Base-by-base conservation (phyloP, 139 green algal species). In the Chlamydomonas asymmetrica region DNA sequence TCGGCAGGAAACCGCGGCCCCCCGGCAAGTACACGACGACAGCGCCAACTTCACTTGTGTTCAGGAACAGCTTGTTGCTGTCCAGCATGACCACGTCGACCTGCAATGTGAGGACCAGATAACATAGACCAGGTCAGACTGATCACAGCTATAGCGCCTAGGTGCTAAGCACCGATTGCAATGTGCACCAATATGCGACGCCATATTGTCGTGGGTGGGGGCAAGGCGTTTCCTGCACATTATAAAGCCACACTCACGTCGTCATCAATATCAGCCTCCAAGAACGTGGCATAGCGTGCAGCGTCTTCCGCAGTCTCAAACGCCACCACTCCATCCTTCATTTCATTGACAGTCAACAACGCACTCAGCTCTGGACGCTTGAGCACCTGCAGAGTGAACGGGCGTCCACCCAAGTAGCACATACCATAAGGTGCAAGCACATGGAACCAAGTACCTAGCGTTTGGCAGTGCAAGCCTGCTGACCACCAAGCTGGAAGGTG, bases 261-360 rank as follows among this genome's bases (percentile, higher is more conserved):
- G 27, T 29, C 54, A 45, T 70, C 49, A 25, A 37, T 32, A 0
- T 89, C 84, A 7, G 82, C 81, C 72, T 92, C 88, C 66, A 93
- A 49, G 57, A 76, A 63, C 43, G 79, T 76, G 27, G 79, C 87
- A 49, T 82, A 94, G 20, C 73, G 71, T 60, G 89, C 84, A 10
- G 88, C 88, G 32, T 83, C 83, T 8, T 64, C 83, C 40, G 75
- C 79, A 5, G 63, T 37, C 76, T 90, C 85, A 80, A 94, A 94
- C 9, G 80, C 60, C 32, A 94, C 81, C 35, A 94, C 74, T 5
- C 88, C 89, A 71, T 94, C 89, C 32, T 48, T 52, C 49, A 94
- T 67, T 40, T 86, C 48, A 16, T 68, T 70, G 63, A 88, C 84
- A 3, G 64, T 65, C 35, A 85, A 64, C 23, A 64, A 23, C 8